Evolutionary conservation across 2,329 filamentous ascomycete species (phyloP).

Genomic region (Dendrostoma leiphaemia): DNA sequence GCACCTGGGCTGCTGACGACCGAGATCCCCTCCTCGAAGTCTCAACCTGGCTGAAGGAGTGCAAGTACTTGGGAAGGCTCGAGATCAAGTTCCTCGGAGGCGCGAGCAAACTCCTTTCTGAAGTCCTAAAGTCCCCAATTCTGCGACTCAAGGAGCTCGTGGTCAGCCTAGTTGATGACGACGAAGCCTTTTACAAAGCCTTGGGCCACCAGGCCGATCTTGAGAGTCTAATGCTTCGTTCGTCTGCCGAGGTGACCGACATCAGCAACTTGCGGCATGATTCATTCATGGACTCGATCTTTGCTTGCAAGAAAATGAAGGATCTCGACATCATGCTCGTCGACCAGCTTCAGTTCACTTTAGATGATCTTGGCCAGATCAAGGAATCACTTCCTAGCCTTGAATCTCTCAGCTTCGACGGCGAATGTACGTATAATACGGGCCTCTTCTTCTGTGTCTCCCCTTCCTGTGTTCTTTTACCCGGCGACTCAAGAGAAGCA

Average conservation of each 20-base stretch:
- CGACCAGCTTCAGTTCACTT: slow-evolving; percentile 42
- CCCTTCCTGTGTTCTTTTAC: neutral
- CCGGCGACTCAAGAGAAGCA: neutral
- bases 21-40: slow-evolving; percentile 27
- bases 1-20: slow-evolving; percentile 22
- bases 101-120: slow-evolving; percentile 50
- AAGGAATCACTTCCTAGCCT: slow-evolving; percentile 43
- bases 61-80: slow-evolving; percentile 48
- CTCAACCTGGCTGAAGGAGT: slow-evolving; percentile 31
- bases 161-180: slow-evolving; percentile 46
- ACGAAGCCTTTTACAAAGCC: slow-evolving; percentile 49
- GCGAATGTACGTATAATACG: slow-evolving; percentile 35
- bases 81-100: slow-evolving; percentile 49
- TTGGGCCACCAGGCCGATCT: slow-evolving; percentile 49
- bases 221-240: slow-evolving; percentile 26
- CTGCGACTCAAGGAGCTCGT: slow-evolving; percentile 46
- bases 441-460: neutral
- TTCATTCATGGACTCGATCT: slow-evolving; percentile 40
- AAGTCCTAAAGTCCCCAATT: slow-evolving; percentile 38
- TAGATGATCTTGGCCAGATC: slow-evolving; percentile 48
- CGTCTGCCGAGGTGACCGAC: slow-evolving; percentile 22
- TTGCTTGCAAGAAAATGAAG: slow-evolving; percentile 47
- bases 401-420: slow-evolving; percentile 56
- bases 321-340: slow-evolving; percentile 48
- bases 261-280: slow-evolving; percentile 30